phyloP scores from a whole-genome alignment of 208 protist species.

The Crithidia bombi region DNA sequence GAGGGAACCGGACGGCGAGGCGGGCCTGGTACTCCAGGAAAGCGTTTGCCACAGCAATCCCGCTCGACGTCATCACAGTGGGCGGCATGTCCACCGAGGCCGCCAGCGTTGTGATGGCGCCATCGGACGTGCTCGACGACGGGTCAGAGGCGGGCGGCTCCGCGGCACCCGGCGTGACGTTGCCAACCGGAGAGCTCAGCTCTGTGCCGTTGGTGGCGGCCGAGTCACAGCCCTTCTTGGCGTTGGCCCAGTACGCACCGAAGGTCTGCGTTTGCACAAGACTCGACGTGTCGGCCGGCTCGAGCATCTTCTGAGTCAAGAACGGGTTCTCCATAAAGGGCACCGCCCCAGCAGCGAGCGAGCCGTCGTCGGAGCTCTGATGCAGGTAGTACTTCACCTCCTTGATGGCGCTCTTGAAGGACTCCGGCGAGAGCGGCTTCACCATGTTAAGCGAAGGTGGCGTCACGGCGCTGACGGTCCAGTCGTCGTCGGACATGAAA shows the following conservation, averaged over 20 bases:
- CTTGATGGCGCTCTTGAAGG: conserved; percentile 52
- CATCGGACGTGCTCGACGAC: not conserved
- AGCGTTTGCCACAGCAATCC: conserved; percentile 59
- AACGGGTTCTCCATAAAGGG: conserved; percentile 77
- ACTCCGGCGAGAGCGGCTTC: conserved; percentile 48
- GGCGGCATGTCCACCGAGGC: conserved; percentile 37
- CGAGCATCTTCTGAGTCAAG: conserved; percentile 59
- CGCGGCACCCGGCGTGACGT: conserved; percentile 17
- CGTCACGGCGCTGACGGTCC: conserved; percentile 52
- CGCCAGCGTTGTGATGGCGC: conserved; percentile 22
- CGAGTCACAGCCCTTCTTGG: conserved; percentile 13
- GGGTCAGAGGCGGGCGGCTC: not conserved
- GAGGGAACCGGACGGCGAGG: conserved; percentile 75
- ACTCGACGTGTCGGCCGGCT: conserved; percentile 64
- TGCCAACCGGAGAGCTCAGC: conserved; percentile 12
- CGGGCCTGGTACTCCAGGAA: conserved; percentile 82
- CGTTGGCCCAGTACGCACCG: conserved; percentile 51
- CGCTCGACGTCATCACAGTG: conserved; percentile 59
- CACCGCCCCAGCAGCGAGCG: conserved; percentile 26
- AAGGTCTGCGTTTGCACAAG: conserved; percentile 66
- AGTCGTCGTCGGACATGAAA: conserved; percentile 78
- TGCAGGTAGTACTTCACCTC: conserved; percentile 72
- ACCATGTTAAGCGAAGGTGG: conserved; percentile 67
- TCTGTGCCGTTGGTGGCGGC: not conserved
- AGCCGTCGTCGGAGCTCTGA: conserved; percentile 33